These are phyloP conservation scores for Geosmithia morbida DNA, from an alignment of 2,329 filamentous ascomycete genomes.

Conservation along the genomic window DNA sequence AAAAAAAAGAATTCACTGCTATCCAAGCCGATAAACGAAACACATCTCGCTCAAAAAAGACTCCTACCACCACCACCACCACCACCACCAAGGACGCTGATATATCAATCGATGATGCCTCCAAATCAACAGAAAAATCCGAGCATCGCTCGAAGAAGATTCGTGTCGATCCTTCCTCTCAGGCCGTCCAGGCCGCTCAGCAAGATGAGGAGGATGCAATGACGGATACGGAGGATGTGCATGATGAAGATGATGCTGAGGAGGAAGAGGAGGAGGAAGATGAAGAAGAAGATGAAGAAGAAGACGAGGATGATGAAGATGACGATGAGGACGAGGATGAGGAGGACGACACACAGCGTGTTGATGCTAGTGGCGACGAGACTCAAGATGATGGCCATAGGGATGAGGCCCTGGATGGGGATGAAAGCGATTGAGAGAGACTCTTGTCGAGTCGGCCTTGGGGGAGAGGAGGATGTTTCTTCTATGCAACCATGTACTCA, in stretches of 20 bases:
- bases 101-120: conserved; percentile 9
- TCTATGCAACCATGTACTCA: no score
- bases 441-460: no score
- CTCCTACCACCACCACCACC: conserved; percentile 32
- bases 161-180: conserved; percentile 21
- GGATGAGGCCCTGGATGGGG: conserved; percentile 49
- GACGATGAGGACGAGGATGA: conserved; percentile 27
- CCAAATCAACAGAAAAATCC: conserved; percentile 16
- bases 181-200: conserved; percentile 8
- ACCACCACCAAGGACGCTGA: conserved; percentile 16
- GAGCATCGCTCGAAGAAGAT: conserved; percentile 22
- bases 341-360: conserved; percentile 25
- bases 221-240: conserved; percentile 18
- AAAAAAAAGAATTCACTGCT: conserved; percentile 64
- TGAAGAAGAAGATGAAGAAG: conserved; percentile 25
- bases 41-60: conserved; percentile 48
- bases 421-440: conserved; percentile 49
- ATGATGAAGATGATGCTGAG: conserved; percentile 18
- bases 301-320: conserved; percentile 31
- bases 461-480: no score
- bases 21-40: conserved; percentile 63
- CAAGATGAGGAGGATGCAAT: conserved; percentile 20
- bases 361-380: conserved; percentile 24
- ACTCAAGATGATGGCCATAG: conserved; percentile 39
- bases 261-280: conserved; percentile 22